A percentile compares a stretch with the other conserved stretches of the same genome.
These are phyloP conservation scores for Mortierella sp. DNA, from an alignment of 371 early-diverging fungal species.

Conservation along the genomic window DNA sequence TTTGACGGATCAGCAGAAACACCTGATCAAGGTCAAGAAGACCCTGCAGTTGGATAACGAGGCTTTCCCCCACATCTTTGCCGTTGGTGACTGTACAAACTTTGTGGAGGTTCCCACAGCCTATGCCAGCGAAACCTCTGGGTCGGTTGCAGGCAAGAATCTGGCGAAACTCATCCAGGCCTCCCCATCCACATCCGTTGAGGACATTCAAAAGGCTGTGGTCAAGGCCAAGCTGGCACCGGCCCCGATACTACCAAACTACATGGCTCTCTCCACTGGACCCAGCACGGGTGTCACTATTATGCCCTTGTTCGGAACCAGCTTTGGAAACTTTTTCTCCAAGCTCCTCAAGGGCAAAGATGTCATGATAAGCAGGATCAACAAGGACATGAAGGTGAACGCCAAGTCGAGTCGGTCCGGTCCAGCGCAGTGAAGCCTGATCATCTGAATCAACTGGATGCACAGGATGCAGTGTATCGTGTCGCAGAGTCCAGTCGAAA, in stretches of 20 bases:
- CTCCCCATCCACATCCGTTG: not conserved
- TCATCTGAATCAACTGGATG: too few species aligned
- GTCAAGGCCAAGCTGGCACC: conserved; percentile 13
- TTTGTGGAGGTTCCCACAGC: conserved; percentile 46
- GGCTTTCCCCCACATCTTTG: conserved; percentile 69
- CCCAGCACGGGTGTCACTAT: conserved; percentile 26
- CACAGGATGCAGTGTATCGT: too few species aligned
- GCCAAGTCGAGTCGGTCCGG: not conserved
- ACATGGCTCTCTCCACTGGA: conserved; percentile 39
- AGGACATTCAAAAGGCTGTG: conserved; percentile 3
- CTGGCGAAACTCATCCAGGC: conserved; percentile 22
- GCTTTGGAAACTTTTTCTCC: conserved; percentile 25
- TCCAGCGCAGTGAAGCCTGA: too few species aligned
- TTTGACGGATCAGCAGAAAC: conserved; percentile 33
- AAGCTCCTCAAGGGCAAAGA: conserved; percentile 44
- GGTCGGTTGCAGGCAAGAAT: conserved; percentile 35
- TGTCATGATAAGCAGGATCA: conserved; percentile 10
- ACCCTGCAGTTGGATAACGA: conserved; percentile 71
- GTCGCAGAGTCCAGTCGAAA: too few species aligned
- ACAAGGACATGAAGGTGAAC: conserved; percentile 5
- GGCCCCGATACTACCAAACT: conserved; percentile 3
- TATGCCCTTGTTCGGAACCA: conserved; percentile 34
- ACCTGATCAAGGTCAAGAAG: conserved; percentile 62
- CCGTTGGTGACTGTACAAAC: conserved; percentile 75
- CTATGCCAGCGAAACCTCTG: conserved; percentile 15